These are phyloP conservation scores for Chlamydomonas reinhardtii DNA, from an alignment of 163 green algal genomes.

Conservation along the genomic window DNA sequence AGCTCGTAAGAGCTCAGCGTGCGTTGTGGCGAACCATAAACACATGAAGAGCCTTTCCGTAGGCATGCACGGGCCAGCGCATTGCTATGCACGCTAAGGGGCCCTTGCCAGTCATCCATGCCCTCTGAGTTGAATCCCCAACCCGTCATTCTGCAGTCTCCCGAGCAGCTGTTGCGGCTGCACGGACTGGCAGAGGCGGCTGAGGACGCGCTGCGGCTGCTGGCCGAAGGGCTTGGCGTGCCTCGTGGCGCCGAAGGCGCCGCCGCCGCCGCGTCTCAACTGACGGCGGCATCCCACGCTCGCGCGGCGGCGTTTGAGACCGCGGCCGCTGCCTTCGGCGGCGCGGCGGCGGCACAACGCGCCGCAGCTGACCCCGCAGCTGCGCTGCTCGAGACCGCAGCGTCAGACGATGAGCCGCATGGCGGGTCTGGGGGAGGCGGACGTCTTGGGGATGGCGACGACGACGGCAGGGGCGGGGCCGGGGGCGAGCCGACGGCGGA, in stretches of 20 bases:
- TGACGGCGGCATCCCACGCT: not conserved
- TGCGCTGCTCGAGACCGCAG: slow-evolving; percentile 2
- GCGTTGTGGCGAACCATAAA: too few relatives aligned
- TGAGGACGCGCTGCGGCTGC: slow-evolving; percentile 21
- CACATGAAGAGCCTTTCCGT: too few relatives aligned
- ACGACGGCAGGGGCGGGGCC: not conserved
- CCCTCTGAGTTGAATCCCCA: too few relatives aligned
- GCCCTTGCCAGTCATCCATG: too few relatives aligned
- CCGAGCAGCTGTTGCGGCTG: slow-evolving; percentile 13
- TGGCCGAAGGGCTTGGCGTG: not conserved
- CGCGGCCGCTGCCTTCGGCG: not conserved
- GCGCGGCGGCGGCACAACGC: not conserved
- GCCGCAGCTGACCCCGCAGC: not conserved
- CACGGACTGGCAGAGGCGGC: not conserved
- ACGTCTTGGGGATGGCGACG: too few relatives aligned
- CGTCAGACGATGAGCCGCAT: too few relatives aligned
- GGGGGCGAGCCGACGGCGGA: not conserved
- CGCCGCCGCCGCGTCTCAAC: not conserved
- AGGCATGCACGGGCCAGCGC: too few relatives aligned
- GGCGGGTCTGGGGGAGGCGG: too few relatives aligned
- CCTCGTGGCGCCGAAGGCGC: not conserved
- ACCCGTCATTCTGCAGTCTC: not conserved
- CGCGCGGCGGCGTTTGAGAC: not conserved
- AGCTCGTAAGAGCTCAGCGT: too few relatives aligned
- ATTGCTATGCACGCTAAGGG: too few relatives aligned